Evolutionary conservation across 1,284 basidiomycete species (phyloP), one percentile per base, ranked within the genome.

Genomic region (Ganoderma lingzhi): DNA sequence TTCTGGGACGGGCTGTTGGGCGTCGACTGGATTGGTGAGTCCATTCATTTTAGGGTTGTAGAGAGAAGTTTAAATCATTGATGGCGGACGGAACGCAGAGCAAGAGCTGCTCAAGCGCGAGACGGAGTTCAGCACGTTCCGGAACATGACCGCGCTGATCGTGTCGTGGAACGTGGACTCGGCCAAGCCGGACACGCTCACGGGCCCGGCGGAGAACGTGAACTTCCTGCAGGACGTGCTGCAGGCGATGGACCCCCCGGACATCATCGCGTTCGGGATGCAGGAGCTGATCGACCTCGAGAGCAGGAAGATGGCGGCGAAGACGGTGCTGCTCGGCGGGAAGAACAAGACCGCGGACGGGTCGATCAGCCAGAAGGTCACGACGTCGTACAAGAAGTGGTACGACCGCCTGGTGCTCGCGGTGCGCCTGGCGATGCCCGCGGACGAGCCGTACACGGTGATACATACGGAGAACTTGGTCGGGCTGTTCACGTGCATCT

Each of bases 231-330:
- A 87, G 19, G 87, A 95, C 53, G 89, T 89, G 5, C 83, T 98
- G 19, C 82, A 80, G 2, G 93, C 90, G 70, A 89, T 92, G 35
- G 88, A 92, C 30, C 80, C 84, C 9, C 95, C 97, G 0, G 97
- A 98, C 75, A 90, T 99, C 73, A 93, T 99, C 74, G 89, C 91
- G 2, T 98, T 99, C 78, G 96, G 96, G 1, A 93, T 99, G 78
- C 97, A 99, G 80, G 97, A 99, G 82, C 87, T 98, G 51, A 94
- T 99, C 71, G 96, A 98, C 78, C 87, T 99, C 14, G 96, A 98
- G 74, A 93, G 90, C 75, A 91, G 95, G 71, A 96, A 92, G 80
- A 90, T 98, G 80, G 93, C 94, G 0, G 96, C 97, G 15, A 97
- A 97, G 82, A 95, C 91, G 3, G 89, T 97, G 32, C 78, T 98